Evolutionary conservation across 2,329 filamentous ascomycete species (phyloP).

Genomic region (Ophiosphaerella narmari): DNA sequence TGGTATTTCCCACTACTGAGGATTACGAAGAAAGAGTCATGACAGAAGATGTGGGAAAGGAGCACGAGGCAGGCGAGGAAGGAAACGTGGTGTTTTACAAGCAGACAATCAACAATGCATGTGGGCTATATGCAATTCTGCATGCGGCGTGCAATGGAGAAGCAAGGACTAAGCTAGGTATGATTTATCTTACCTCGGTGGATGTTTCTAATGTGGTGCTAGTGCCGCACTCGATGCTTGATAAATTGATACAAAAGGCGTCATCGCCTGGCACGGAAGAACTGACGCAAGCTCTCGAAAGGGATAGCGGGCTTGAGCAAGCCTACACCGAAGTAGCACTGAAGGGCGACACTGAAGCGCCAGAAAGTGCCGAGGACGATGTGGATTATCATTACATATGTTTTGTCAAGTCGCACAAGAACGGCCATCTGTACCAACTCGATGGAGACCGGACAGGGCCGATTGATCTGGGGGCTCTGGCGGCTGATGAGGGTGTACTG

Average conservation of each 20-base stretch:
- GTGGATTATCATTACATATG: slow-evolving; percentile 43
- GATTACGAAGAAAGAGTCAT: slow-evolving; percentile 77
- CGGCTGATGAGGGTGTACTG: slow-evolving; percentile 27
- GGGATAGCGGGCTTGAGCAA: slow-evolving; percentile 27
- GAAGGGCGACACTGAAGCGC: slow-evolving; percentile 32
- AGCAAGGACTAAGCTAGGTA: slow-evolving; percentile 65
- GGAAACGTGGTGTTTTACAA: slow-evolving; percentile 88
- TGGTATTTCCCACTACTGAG: slow-evolving; percentile 82
- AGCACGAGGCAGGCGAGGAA: slow-evolving; percentile 23
- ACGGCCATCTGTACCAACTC: slow-evolving; percentile 32
- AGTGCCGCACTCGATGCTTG: slow-evolving; percentile 20
- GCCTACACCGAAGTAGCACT: slow-evolving; percentile 30
- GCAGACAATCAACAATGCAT: slow-evolving; percentile 93
- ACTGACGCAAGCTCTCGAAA: slow-evolving; percentile 26
- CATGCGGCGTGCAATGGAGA: slow-evolving; percentile 82
- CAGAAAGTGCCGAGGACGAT: slow-evolving; percentile 35
- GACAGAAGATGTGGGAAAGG: slow-evolving; percentile 65
- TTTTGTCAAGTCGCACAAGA: slow-evolving; percentile 36
- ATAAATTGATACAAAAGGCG: slow-evolving; percentile 12
- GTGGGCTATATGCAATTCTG: slow-evolving; percentile 84
- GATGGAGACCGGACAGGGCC: slow-evolving; percentile 40
- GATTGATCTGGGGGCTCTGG: slow-evolving; percentile 31
- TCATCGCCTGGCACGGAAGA: slow-evolving; percentile 13
- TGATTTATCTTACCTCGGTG: background rate
- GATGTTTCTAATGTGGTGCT: background rate